These are phyloP conservation scores for Tagetes patula DNA, from an alignment of 129 eudicot species.

Conservation along the genomic window DNA sequence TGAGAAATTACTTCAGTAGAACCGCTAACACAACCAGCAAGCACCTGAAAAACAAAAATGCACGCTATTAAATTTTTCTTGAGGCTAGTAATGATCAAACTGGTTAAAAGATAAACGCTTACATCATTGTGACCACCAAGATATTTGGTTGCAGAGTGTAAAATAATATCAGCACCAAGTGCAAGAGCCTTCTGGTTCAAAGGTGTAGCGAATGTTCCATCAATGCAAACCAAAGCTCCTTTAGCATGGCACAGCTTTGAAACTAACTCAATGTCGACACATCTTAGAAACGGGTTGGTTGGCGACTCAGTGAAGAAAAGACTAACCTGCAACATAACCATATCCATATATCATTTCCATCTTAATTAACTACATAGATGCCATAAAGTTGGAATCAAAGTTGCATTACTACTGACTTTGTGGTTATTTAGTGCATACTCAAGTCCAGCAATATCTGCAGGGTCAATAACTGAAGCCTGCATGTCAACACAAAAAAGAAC, in stretches of 20 bases:
- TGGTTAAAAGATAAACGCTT: constrained; percentile 6
- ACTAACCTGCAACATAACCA: constrained; percentile 49
- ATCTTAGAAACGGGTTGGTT: constrained; percentile 84
- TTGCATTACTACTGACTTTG: constrained; percentile 49
- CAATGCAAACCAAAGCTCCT: constrained; percentile 81
- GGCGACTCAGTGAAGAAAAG: constrained; percentile 91
- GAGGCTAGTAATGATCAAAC: not conserved
- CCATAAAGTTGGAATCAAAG: not conserved
- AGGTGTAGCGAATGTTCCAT: constrained; percentile 94
- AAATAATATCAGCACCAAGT: constrained; percentile 85
- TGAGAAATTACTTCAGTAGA: constrained; percentile 58
- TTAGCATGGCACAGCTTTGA: constrained; percentile 79
- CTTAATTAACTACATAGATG: not conserved
- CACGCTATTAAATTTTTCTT: not conserved
- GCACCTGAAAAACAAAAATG: constrained; percentile 54
- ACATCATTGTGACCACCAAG: constrained; percentile 94
- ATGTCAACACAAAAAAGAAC: constrained; percentile 15
- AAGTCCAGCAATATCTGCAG: constrained; percentile 70
- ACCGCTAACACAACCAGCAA: constrained; percentile 87
- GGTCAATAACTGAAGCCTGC: constrained; percentile 84
- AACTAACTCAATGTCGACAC: constrained; percentile 83
- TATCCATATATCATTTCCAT: not conserved
- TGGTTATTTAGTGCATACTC: constrained; percentile 54
- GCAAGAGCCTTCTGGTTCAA: constrained; percentile 88
- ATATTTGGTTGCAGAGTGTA: constrained; percentile 86